These are phyloP conservation scores for Bromus sterilis DNA, from an alignment of 176 grass and related monocot species.

Conservation along the genomic window DNA sequence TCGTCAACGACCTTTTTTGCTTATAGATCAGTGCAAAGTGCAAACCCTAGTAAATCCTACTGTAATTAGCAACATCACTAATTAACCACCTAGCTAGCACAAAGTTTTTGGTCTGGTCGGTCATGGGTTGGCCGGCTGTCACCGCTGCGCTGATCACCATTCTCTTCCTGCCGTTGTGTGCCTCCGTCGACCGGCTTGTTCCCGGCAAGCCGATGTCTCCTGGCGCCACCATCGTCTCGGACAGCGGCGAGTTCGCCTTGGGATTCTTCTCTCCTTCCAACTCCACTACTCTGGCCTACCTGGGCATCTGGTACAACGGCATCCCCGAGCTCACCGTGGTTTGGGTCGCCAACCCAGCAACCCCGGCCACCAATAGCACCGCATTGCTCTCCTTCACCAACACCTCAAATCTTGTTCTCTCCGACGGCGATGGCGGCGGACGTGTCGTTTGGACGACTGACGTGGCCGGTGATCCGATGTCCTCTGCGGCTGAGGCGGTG, in stretches of 20 bases:
- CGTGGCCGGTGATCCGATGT: too few species aligned
- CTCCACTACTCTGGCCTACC: background rate
- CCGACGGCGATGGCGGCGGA: too few species aligned
- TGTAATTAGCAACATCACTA: too few species aligned
- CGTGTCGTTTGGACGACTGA: too few species aligned
- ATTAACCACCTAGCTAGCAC: background rate
- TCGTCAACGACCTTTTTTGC: too few species aligned
- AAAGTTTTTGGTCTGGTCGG: background rate
- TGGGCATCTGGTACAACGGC: background rate
- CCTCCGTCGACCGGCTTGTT: background rate
- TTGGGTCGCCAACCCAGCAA: background rate
- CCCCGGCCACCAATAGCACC: too few species aligned
- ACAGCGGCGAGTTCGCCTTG: background rate
- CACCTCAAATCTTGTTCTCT: too few species aligned
- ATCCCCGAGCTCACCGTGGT: background rate
- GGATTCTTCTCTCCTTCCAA: background rate
- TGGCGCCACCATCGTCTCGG: background rate
- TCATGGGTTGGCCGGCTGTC: background rate
- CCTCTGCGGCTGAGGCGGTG: too few species aligned
- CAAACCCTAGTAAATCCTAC: too few species aligned
- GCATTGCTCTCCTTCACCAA: too few species aligned
- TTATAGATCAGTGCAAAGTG: too few species aligned
- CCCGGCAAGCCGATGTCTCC: background rate
- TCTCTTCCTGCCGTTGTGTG: background rate
- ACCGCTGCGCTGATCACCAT: background rate